Percentiles rank a stretch among this genome's conserved stretches.
Conservation (phyloP, 352 stramenopile species). For the Pythium brachiatum region DNA sequence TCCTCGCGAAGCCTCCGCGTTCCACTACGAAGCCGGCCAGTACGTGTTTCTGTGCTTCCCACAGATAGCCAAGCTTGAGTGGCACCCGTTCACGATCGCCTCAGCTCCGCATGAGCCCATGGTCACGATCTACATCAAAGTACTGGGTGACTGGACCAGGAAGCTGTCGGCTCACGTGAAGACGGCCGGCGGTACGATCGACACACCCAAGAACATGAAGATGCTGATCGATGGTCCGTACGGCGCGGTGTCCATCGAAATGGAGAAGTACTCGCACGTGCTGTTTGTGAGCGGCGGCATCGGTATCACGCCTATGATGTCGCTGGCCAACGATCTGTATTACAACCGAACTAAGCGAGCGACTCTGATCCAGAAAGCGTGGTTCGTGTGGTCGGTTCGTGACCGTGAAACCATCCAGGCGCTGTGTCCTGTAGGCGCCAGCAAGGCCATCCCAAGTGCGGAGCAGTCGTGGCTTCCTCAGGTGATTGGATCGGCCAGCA, state of each 20-base stretch:
- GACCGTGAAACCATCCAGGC: constrained; percentile 28
- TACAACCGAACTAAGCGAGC: constrained; percentile 20
- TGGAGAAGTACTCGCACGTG: constrained; percentile 54
- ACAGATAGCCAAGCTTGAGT: constrained; percentile 58
- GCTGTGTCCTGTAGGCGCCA: constrained; percentile 20
- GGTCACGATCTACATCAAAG: constrained; percentile 66
- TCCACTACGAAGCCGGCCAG: constrained; percentile 46
- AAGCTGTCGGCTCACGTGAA: constrained; percentile 37
- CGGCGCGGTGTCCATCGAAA: constrained; percentile 40
- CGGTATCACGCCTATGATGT: constrained; percentile 51
- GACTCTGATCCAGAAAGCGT: constrained; percentile 28
- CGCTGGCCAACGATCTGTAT: constrained; percentile 38
- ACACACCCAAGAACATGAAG: constrained; percentile 9
- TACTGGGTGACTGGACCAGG: constrained; percentile 62
- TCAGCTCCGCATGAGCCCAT: constrained; percentile 67
- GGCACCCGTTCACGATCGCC: constrained; percentile 90
- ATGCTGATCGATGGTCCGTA: constrained; percentile 57
- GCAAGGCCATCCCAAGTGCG: not conserved
- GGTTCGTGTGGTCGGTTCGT: constrained; percentile 48
- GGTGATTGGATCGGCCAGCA: not conserved
- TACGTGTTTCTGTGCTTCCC: constrained; percentile 87
- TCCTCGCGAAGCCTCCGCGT: constrained; percentile 26
- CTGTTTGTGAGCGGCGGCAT: constrained; percentile 49
- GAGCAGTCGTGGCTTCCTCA: constrained; percentile 29
- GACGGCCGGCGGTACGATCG: constrained; percentile 2